A percentile compares a stretch with the other conserved stretches of the same genome.
These are phyloP conservation scores for Penicillium hesseltinei DNA, from an alignment of 2,329 filamentous ascomycete genomes.

Conservation along the genomic window DNA sequence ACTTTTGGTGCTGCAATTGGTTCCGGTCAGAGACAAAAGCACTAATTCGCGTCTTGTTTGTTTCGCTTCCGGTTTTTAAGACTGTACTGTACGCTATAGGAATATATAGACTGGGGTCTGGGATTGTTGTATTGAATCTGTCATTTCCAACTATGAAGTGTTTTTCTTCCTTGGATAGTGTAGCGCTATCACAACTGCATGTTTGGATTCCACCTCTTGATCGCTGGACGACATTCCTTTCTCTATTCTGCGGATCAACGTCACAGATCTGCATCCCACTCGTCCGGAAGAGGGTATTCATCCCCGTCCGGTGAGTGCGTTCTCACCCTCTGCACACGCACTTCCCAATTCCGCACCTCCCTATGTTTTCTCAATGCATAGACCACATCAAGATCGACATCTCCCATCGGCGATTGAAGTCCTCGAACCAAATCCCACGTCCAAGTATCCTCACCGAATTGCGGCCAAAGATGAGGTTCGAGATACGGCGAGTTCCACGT, in stretches of 20 bases:
- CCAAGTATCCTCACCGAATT: background rate
- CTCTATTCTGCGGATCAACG: background rate
- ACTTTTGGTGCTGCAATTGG: constrained; percentile 11
- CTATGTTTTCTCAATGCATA: background rate
- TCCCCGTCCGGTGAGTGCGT: too few species aligned
- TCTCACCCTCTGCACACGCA: background rate
- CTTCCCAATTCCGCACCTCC: background rate
- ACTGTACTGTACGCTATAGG: constrained; percentile 24
- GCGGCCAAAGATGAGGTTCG: background rate
- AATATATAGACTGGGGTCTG: constrained; percentile 31
- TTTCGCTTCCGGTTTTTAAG: constrained; percentile 18
- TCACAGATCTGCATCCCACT: background rate
- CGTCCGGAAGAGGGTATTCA: background rate
- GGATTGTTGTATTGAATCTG: constrained; percentile 15
- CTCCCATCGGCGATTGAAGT: background rate
- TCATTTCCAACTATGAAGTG: constrained; percentile 3
- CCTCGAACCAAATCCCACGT: background rate
- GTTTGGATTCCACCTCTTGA: background rate
- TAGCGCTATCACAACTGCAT: background rate
- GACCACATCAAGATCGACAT: background rate
- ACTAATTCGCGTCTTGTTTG: constrained; percentile 18
- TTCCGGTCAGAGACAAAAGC: constrained; percentile 22
- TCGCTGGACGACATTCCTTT: background rate
- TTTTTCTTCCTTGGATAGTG: too few species aligned
- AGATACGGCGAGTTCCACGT: background rate